Evolutionary conservation across 208 protist species (phyloP).

Genomic region (Wallacemonas rigidus): DNA sequence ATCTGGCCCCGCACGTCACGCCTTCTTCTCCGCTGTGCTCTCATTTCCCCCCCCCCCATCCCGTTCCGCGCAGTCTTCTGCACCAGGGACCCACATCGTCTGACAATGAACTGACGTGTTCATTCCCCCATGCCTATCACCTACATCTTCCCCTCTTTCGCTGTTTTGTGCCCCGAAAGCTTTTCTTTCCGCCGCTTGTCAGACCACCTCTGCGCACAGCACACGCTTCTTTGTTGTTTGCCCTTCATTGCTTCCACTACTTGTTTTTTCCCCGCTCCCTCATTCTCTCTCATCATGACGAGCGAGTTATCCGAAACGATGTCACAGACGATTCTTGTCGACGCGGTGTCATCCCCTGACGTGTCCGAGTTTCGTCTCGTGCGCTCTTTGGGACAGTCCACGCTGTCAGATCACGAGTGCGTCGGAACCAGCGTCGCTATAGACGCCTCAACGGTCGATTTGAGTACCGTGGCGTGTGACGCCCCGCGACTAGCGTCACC

Average conservation of each 20-base stretch:
- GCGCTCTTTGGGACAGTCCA: neutral
- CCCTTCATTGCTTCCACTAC: neutral
- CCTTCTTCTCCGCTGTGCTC: neutral
- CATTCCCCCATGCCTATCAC: too few species aligned
- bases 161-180: too few species aligned
- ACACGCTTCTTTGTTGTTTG: neutral
- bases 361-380: conserved; percentile 4
- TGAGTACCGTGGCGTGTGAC: neutral
- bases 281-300: conserved; percentile 2
- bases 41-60: neutral
- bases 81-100: too few species aligned
- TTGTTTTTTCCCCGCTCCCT: neutral
- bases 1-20: neutral
- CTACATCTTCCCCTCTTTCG: too few species aligned
- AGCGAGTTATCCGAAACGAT: conserved; percentile 20
- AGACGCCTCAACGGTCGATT: neutral
- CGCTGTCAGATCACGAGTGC: neutral
- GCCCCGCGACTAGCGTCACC: neutral
- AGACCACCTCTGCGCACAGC: too few species aligned
- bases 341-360: conserved; percentile 25
- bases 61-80: too few species aligned
- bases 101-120: too few species aligned
- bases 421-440: neutral
- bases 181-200: too few species aligned
- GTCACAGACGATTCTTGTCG: conserved; percentile 33